phyloP scores from a whole-genome alignment of 2,329 filamentous ascomycete genomes.

The Penicillium vulpinum region DNA sequence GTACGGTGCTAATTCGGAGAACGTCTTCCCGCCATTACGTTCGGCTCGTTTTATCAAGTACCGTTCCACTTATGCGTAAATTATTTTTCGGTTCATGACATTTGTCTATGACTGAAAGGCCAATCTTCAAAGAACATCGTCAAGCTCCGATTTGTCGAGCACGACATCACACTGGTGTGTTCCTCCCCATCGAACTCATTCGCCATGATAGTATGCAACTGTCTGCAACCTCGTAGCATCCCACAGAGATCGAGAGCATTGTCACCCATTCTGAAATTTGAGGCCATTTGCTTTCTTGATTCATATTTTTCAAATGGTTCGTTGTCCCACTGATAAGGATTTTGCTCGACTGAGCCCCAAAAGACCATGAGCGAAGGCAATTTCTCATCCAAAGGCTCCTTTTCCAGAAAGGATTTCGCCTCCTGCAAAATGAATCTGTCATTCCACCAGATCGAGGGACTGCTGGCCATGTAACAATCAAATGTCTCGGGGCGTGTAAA shows the following conservation, averaged over 20 bases:
- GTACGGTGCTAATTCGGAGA: not conserved
- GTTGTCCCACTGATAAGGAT: constrained; percentile 27
- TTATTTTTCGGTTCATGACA: not conserved
- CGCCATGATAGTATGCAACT: constrained; percentile 16
- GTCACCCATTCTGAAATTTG: constrained; percentile 25
- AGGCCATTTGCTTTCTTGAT: constrained; percentile 18
- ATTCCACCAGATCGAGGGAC: constrained; percentile 53
- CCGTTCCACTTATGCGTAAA: not conserved
- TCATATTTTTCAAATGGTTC: constrained; percentile 38
- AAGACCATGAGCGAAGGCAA: constrained; percentile 26
- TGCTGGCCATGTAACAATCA: constrained; percentile 50
- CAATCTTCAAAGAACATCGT: constrained; percentile 16
- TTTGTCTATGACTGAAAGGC: not conserved
- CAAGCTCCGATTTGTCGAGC: constrained; percentile 26
- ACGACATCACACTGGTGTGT: constrained; percentile 31
- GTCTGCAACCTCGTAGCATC: constrained; percentile 15
- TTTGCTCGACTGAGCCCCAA: constrained; percentile 37
- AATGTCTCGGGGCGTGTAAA: constrained; percentile 46
- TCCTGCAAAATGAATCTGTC: constrained; percentile 41
- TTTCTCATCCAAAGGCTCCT: constrained; percentile 16
- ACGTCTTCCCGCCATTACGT: not conserved
- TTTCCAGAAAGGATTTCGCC: constrained; percentile 30
- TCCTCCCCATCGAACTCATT: constrained; percentile 33
- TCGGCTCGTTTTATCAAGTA: not conserved
- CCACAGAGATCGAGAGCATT: constrained; percentile 22